These are phyloP conservation scores for Cytospora piceicola DNA, from an alignment of 2,329 filamentous ascomycete species.

Conservation along the genomic window DNA sequence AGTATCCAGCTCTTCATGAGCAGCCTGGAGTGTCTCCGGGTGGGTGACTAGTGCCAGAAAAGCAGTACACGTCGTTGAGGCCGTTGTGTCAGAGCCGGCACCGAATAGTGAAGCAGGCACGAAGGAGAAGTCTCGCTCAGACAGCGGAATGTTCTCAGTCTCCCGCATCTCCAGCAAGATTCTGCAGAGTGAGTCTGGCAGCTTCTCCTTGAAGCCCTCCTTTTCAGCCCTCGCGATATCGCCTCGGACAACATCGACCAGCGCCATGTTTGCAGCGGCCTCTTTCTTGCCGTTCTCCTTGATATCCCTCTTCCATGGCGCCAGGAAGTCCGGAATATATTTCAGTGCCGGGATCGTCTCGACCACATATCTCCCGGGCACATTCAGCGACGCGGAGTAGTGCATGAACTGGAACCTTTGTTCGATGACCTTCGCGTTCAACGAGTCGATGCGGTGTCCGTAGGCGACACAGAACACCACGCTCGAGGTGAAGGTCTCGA, in stretches of 20 bases:
- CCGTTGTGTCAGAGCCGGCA: constrained; percentile 55
- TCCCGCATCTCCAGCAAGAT: constrained; percentile 47
- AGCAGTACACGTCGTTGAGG: constrained; percentile 51
- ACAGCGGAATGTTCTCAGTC: constrained; percentile 44
- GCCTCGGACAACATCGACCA: constrained; percentile 45
- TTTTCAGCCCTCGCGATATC: constrained; percentile 43
- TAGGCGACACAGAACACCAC: constrained; percentile 56
- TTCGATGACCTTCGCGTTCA: constrained; percentile 50
- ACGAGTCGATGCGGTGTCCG: constrained; percentile 53
- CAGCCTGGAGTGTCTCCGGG: constrained; percentile 47
- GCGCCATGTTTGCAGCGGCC: constrained; percentile 45
- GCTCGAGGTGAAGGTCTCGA: constrained; percentile 53
- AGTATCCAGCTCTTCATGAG: constrained; percentile 47
- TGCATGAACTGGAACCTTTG: constrained; percentile 54
- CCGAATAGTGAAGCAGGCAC: constrained; percentile 48
- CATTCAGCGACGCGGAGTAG: constrained; percentile 51
- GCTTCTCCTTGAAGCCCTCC: constrained; percentile 35
- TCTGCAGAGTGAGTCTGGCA: constrained; percentile 49
- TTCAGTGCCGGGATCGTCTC: constrained; percentile 51
- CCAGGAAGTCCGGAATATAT: constrained; percentile 47
- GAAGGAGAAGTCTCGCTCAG: constrained; percentile 47
- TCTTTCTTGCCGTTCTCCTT: constrained; percentile 43
- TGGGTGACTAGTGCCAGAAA: constrained; percentile 52
- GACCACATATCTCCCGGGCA: constrained; percentile 49
- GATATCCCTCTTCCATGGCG: constrained; percentile 52